A percentile compares a stretch with the other conserved stretches of the same genome.
Conservation (phyloP, 192 early-diverging fungal genomes). For the Podochytrium sp. region DNA sequence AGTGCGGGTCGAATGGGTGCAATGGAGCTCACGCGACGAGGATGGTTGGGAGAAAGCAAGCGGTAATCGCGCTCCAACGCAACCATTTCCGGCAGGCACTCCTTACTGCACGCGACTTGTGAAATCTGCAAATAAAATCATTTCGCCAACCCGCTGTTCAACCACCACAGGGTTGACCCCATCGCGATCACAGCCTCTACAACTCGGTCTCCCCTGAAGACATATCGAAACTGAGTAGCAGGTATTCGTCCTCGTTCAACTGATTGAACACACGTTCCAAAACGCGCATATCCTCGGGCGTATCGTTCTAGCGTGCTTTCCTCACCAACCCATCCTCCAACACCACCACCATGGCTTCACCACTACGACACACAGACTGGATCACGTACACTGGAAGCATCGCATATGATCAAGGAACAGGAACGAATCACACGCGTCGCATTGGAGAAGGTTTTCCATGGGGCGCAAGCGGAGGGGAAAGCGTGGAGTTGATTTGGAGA, state of each 20-base stretch:
- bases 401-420: constrained; percentile 9
- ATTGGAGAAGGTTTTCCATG: no score
- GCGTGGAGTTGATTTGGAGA: no score
- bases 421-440: constrained; percentile 15
- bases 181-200: background rate
- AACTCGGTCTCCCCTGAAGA: background rate
- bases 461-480: no score
- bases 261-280: background rate
- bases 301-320: no score
- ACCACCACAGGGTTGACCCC: constrained; percentile 14
- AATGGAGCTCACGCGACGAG: background rate
- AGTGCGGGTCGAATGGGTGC: background rate
- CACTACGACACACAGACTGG: no score
- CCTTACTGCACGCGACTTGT: background rate
- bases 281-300: background rate
- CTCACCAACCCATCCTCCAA: no score
- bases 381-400: constrained; percentile 7
- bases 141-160: constrained; percentile 12
- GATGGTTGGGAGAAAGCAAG: background rate
- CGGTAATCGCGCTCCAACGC: background rate
- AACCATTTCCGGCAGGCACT: constrained; percentile 7
- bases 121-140: constrained; percentile 14
- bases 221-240: background rate
- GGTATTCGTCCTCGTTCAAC: background rate
- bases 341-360: no score